Evolutionary conservation across 371 early-diverging fungal species (phyloP).

Genomic region (Mortierella sp.): DNA sequence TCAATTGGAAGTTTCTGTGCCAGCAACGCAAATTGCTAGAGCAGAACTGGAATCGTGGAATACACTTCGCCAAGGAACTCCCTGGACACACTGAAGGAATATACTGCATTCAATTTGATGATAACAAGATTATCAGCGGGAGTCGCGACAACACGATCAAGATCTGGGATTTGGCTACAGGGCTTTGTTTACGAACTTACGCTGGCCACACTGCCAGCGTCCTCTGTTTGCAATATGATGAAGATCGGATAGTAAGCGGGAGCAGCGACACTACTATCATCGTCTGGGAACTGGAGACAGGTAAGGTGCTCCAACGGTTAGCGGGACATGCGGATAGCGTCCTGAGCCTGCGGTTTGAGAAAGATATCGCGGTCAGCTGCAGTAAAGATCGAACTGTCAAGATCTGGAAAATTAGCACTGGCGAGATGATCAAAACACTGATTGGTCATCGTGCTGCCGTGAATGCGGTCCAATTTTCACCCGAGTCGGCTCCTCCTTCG

Average conservation of each 20-base stretch:
- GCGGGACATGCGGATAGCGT: constrained; percentile 78
- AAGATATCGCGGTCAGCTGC: constrained; percentile 79
- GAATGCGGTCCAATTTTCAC: constrained; percentile 78
- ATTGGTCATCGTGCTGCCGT: constrained; percentile 78
- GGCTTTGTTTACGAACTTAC: constrained; percentile 69
- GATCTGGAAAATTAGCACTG: constrained; percentile 79
- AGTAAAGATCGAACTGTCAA: constrained; percentile 90
- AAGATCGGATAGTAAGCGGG: constrained; percentile 82
- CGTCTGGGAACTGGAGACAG: constrained; percentile 82
- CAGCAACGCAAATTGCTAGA: constrained; percentile 68
- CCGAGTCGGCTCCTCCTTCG: constrained; percentile 23
- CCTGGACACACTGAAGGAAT: constrained; percentile 93
- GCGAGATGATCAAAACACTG: constrained; percentile 60
- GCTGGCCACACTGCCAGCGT: constrained; percentile 86
- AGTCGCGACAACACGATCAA: constrained; percentile 87
- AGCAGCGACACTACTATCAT: constrained; percentile 86
- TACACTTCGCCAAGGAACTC: constrained; percentile 67
- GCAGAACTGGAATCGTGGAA: constrained; percentile 78
- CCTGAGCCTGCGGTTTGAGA: constrained; percentile 75
- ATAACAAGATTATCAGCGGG: constrained; percentile 78
- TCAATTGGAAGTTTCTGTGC: constrained; percentile 81
- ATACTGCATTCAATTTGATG: constrained; percentile 91
- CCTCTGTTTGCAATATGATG: constrained; percentile 85
- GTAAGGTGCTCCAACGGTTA: constrained; percentile 67
- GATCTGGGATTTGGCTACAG: constrained; percentile 83